These are phyloP conservation scores for Xylariaceae sp. DNA, from an alignment of 2,329 filamentous ascomycete species.

Conservation along the genomic window DNA sequence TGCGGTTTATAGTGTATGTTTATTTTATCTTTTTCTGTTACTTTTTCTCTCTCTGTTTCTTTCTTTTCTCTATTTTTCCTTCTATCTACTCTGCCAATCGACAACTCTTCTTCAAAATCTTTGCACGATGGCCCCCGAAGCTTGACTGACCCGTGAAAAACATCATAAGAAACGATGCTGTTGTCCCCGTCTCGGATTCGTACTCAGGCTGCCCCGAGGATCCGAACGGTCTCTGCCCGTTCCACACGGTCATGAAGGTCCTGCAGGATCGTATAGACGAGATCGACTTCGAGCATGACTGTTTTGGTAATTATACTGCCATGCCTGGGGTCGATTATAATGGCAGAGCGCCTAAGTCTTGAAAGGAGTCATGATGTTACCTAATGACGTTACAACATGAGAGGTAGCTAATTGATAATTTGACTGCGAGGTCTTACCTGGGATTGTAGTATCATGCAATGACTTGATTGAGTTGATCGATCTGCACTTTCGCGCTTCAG, in stretches of 20 bases:
- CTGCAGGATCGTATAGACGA: constrained; percentile 29
- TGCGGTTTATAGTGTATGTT: constrained; percentile 32
- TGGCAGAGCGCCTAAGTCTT: constrained; percentile 26
- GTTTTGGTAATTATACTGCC: constrained; percentile 28
- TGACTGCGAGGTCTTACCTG: too few relatives aligned
- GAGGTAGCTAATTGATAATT: too few relatives aligned
- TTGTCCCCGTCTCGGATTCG: constrained; percentile 27
- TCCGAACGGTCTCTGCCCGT: constrained; percentile 29
- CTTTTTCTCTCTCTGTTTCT: too few relatives aligned
- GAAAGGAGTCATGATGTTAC: too few relatives aligned
- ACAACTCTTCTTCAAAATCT: too few relatives aligned
- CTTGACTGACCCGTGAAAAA: background rate
- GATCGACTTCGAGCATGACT: constrained; percentile 32
- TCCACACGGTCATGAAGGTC: constrained; percentile 30
- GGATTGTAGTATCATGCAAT: too few relatives aligned
- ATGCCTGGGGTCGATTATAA: constrained; percentile 28
- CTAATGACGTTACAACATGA: too few relatives aligned
- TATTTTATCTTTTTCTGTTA: background rate
- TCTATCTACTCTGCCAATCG: too few relatives aligned
- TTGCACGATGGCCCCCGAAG: too few relatives aligned
- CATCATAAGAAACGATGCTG: constrained; percentile 30
- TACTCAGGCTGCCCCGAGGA: constrained; percentile 27
- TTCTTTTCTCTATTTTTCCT: too few relatives aligned
- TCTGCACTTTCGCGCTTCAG: too few relatives aligned
- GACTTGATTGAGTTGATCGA: too few relatives aligned